These are phyloP conservation scores for Hysterium pulicare DNA, from an alignment of 2,329 filamentous ascomycete species.

Conservation along the genomic window DNA sequence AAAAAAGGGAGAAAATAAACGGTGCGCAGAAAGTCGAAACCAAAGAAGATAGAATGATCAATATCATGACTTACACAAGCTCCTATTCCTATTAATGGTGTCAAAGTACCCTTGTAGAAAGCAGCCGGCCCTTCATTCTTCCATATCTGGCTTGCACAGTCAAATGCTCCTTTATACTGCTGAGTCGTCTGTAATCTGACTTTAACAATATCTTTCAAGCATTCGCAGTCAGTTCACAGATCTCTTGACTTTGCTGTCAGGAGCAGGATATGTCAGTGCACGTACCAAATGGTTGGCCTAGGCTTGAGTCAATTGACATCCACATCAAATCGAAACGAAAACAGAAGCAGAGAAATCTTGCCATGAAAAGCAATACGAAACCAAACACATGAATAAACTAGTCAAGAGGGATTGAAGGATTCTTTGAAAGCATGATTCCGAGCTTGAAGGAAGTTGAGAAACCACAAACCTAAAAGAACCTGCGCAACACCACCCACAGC, in stretches of 20 bases:
- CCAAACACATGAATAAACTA: too few relatives aligned
- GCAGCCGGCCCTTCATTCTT: constrained; percentile 82
- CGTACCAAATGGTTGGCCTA: constrained; percentile 65
- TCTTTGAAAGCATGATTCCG: too few relatives aligned
- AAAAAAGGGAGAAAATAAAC: too few relatives aligned
- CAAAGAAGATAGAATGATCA: not conserved
- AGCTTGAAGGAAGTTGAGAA: too few relatives aligned
- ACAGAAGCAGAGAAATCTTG: too few relatives aligned
- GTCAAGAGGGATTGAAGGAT: too few relatives aligned
- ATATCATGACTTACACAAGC: constrained; percentile 65
- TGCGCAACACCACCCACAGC: constrained; percentile 91
- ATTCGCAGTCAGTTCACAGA: too few relatives aligned
- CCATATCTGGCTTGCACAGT: constrained; percentile 80
- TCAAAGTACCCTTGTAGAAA: constrained; percentile 98
- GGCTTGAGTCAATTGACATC: too few relatives aligned
- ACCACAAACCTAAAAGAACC: constrained; percentile 84
- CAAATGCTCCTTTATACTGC: constrained; percentile 74
- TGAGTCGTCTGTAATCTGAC: constrained; percentile 89
- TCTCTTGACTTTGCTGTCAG: constrained; percentile 1
- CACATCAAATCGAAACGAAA: too few relatives aligned
- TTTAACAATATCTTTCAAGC: constrained; percentile 90
- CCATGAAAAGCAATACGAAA: too few relatives aligned
- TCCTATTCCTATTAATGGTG: constrained; percentile 90
- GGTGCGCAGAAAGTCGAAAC: constrained; percentile 1
- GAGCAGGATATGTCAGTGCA: constrained; percentile 9